Percentiles rank a stretch among this genome's conserved stretches.
These are phyloP conservation scores for Venturia carpophila DNA, from an alignment of 2,329 filamentous ascomycete species.

Conservation along the genomic window DNA sequence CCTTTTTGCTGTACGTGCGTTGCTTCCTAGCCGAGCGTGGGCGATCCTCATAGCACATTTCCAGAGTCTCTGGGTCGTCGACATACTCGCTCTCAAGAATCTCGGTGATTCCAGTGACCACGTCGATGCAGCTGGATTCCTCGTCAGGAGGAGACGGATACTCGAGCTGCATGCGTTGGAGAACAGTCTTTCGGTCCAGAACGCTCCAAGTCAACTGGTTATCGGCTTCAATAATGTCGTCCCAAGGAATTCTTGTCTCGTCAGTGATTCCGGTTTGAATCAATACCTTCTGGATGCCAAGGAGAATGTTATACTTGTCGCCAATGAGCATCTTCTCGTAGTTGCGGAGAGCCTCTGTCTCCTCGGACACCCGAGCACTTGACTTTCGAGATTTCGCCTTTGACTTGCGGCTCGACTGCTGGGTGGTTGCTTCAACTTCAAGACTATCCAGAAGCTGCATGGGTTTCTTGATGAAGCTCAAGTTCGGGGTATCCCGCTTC, in stretches of 20 bases:
- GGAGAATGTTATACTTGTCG: constrained; percentile 33
- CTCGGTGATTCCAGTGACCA: background rate
- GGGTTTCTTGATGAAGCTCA: background rate
- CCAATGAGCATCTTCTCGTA: constrained; percentile 32
- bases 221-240: background rate
- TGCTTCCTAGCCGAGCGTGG: background rate
- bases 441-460: background rate
- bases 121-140: background rate
- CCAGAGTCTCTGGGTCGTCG: background rate
- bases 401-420: background rate
- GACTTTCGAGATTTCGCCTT: constrained; percentile 3
- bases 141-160: background rate
- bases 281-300: background rate
- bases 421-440: background rate
- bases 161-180: background rate
- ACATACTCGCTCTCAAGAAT: background rate
- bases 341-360: constrained; percentile 22
- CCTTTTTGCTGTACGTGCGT: background rate
- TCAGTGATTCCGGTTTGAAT: background rate
- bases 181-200: background rate
- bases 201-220: background rate
- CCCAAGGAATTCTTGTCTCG: background rate
- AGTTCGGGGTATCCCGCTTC: constrained; percentile 18
- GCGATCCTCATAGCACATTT: background rate
- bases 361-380: constrained; percentile 20